Base-by-base conservation (phyloP, 192 early-diverging fungal genomes). In the Backusella liffmaniae region DNA sequence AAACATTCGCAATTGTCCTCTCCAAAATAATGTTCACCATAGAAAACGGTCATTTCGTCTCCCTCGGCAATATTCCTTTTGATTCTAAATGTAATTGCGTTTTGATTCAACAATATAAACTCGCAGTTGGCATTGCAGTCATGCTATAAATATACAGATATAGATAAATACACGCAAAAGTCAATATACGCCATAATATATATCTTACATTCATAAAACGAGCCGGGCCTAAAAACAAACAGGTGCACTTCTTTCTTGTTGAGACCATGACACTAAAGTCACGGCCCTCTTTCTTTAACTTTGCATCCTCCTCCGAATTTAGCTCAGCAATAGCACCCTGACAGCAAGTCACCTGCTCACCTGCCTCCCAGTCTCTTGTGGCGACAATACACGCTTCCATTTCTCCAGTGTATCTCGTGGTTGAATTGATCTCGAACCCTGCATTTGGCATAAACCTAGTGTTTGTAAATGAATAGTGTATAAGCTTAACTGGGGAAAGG, bases 21-120 rank as follows among this genome's bases (percentile, higher is more conserved):
- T 39, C 90, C 91, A 80, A 92, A 91, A 59, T 91, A 92, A 51
- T 89, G 82, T 46, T 84, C 81, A 10, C 85, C 89, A 72, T 92
- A 91, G 67, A 81, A 84, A 18, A 84, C 83, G 1, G 89, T 91
- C 15, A 91, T 77, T 76, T 92, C 90, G 67, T 91, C 88, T 15
- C 88, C 87, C 15, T 80, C 51, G 16, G 77, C 74, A 39, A 91
- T 90, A 8, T 80, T 66, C 68, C 77, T 82, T 7, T 79, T 59
- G 18, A 86, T 76, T 75, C 86, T 87, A 73, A 91, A 92, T n/a
- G 86, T 85, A 9, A 91, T 85, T 2, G 80, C 77, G 70, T 85
- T 84, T 44, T 82, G 77, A 35, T 85, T 85, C 18, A 75, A 41
- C n/a, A 81, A 65, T 76, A 90, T 85, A 75, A 84, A 87, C 69